These are phyloP conservation scores for Ophiostoma novo-ulmi DNA, from an alignment of 2,329 filamentous ascomycete species.

Conservation along the genomic window DNA sequence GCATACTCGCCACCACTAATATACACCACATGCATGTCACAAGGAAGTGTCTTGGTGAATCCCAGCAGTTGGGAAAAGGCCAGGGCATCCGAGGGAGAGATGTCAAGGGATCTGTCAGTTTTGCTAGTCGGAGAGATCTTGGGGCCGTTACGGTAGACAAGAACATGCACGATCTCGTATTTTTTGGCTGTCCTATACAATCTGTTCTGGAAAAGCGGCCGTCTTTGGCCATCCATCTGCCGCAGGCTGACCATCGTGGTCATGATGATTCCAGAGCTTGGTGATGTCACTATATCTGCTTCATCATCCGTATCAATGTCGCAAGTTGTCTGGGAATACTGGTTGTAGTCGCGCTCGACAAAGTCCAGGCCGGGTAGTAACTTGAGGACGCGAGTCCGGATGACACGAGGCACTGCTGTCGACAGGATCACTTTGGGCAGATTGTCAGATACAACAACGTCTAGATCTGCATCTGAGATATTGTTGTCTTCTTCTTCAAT, in stretches of 20 bases:
- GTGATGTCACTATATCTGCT: constrained; percentile 69
- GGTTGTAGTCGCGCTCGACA: constrained; percentile 32
- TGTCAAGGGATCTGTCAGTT: constrained; percentile 33
- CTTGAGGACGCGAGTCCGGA: constrained; percentile 27
- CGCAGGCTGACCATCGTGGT: constrained; percentile 67
- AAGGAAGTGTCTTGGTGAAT: constrained; percentile 43
- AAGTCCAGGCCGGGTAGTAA: constrained; percentile 30
- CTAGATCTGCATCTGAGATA: background rate
- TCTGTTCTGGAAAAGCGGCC: constrained; percentile 10
- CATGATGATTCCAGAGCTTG: constrained; percentile 61
- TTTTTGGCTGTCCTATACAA: constrained; percentile 42
- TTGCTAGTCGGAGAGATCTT: constrained; percentile 30
- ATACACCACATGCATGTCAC: constrained; percentile 41
- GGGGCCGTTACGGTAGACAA: constrained; percentile 54
- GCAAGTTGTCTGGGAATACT: background rate
- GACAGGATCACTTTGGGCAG: constrained; percentile 31
- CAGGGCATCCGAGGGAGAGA: constrained; percentile 40
- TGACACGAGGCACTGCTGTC: constrained; percentile 23
- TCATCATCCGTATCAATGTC: constrained; percentile 20
- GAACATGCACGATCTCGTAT: constrained; percentile 63
- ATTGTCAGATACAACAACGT: background rate
- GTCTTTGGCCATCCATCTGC: constrained; percentile 41
- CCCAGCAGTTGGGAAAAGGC: constrained; percentile 48
- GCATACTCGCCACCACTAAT: constrained; percentile 47
- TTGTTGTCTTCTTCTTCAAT: background rate